Conservation (phyloP, 2,329 filamentous ascomycete genomes). For the Alternaria viburni region DNA sequence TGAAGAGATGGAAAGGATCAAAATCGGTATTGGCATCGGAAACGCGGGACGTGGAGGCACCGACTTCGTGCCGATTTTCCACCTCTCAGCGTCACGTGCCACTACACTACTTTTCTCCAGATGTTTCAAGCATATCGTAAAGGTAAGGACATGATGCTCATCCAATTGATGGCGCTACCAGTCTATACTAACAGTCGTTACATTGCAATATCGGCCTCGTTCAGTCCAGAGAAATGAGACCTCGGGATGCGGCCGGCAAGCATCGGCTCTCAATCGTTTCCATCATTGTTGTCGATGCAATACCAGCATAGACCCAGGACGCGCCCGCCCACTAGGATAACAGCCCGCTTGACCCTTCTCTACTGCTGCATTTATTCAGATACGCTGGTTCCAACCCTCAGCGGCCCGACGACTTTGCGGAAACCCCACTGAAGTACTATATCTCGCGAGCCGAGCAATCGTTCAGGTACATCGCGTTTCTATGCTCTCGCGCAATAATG, state of each 20-base stretch:
- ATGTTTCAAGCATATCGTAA: rapidly evolving
- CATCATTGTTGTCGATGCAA: neutral
- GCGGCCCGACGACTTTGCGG: neutral
- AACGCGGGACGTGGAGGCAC: neutral
- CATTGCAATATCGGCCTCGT: neutral
- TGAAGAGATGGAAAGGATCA: neutral
- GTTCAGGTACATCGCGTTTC: neutral
- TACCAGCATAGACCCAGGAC: neutral
- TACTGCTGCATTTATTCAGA: neutral
- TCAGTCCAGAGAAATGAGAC: too few relatives aligned
- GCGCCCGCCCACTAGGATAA: neutral
- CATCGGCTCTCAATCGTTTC: neutral
- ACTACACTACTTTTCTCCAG: neutral
- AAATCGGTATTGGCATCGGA: neutral
- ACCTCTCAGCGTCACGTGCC: neutral
- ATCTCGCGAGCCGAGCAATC: neutral
- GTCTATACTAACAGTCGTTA: too few relatives aligned
- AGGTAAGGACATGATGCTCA: neutral
- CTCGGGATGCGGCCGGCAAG: neutral
- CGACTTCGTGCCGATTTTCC: neutral
- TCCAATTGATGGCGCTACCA: neutral
- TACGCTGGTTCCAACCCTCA: neutral
- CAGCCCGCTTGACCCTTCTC: neutral
- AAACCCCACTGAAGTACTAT: neutral
- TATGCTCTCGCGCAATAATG: neutral